Base-by-base conservation (phyloP, 768 basidiomycete genomes). In the Pulveroboletus sp. region DNA sequence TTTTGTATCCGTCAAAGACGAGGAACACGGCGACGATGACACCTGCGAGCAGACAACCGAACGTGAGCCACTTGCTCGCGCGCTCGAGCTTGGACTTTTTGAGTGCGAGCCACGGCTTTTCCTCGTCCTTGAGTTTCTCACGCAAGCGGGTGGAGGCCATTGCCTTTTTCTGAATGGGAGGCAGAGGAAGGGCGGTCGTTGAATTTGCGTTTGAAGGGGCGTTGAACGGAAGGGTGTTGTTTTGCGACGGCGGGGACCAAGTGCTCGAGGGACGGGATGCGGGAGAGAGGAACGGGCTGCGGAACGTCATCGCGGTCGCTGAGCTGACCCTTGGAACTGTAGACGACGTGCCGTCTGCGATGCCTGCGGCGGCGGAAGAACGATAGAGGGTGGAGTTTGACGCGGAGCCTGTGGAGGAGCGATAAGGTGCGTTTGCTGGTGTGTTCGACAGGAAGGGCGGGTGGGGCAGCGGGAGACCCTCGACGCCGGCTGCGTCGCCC, bases 261-360 rank as follows among this genome's bases (percentile, higher is more conserved):
- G 83, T 56, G 12, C 77, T 73, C 5, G 76, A 68, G 0, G 84
- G 83, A n/a, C 85, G 76, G 1, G 82, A 83, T 1, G 84, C 76
- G 0, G 86, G 86, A 4, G 83, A 78, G 46, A 86, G 78, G 70
- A 86, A 86, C 1, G 86, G 83, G 0, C 78, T 71, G 24, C 86
- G 79, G 71, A 89, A 87, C 12, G 51, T 59, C 9, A 67, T 54
- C 6, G 74, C 76, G 35, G 74, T 76, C 1, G 72, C 67, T 18
- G 71, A 75, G 46, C 64, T 61, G 27, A 60, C 66, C 28, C 79
- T 64, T 12, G 80, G 78, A 43, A 77, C 53, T 6, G 43, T 10
- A 27, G 57, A 43, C 2, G 51, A 15, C 9, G 46, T 39, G 0
- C 9, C 21, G 8, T 65, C 64, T 2, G 57, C 7, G 1, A 64